Conservation (phyloP, 768 basidiomycete genomes). For the Panus rudis region DNA sequence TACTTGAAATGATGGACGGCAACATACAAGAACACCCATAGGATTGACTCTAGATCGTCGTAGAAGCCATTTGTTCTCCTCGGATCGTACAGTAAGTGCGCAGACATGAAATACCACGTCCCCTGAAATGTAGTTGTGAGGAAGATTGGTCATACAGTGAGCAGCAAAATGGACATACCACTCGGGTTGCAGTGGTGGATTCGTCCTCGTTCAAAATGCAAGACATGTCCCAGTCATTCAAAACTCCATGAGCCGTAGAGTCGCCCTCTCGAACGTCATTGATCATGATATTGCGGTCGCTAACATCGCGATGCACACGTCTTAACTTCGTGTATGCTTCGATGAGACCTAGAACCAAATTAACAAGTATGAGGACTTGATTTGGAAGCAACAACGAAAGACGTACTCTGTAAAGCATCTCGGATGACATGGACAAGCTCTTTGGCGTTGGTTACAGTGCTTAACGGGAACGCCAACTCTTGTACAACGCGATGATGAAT, state of each 20-base stretch:
- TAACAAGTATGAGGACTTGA: no score
- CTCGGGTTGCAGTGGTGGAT: not conserved
- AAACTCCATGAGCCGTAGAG: conserved; percentile 2
- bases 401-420: conserved; percentile 6
- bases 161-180: not conserved
- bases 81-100: not conserved
- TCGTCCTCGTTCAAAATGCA: not conserved
- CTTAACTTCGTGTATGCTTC: not conserved
- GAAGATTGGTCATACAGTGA: no score
- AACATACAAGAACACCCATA: conserved; percentile 6
- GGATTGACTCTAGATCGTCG: conserved; percentile 9
- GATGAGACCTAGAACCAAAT: not conserved
- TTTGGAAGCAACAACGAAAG: no score
- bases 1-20: conserved; percentile 3
- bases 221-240: conserved; percentile 12
- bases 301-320: conserved; percentile 8
- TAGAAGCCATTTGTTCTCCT: not conserved
- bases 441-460: not conserved
- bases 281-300: conserved; percentile 4
- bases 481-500: conserved; percentile 8
- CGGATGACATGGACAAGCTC: conserved; percentile 4
- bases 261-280: not conserved
- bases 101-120: conserved; percentile 8
- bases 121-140: no score
- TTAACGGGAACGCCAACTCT: conserved; percentile 5